Percentiles rank a stretch among this genome's conserved stretches.
Evolutionary conservation across 1,284 basidiomycete genomes (phyloP).

Genomic region (Apiotrichum brassicae): DNA sequence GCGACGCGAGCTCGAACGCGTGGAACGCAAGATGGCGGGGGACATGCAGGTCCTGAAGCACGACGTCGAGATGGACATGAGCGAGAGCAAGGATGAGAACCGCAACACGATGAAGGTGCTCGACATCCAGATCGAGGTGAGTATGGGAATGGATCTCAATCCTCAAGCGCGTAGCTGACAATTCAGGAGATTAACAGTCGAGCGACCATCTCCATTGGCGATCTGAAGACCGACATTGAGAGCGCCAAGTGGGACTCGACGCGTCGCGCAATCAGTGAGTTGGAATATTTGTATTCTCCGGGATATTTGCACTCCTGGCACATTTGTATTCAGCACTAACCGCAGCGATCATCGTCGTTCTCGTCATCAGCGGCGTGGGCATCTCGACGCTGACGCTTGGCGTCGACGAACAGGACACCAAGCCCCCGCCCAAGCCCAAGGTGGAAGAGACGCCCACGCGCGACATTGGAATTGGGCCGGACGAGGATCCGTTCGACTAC

Average conservation of each 20-base stretch:
- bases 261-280: slow-evolving; percentile 72
- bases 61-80: slow-evolving; percentile 85
- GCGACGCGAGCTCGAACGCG: slow-evolving; percentile 77
- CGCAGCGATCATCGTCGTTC: slow-evolving; percentile 33
- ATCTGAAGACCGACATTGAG: slow-evolving; percentile 78
- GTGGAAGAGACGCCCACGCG: slow-evolving; percentile 19
- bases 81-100: slow-evolving; percentile 89
- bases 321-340: too few species aligned
- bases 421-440: slow-evolving; percentile 5
- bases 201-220: slow-evolving; percentile 75
- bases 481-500: slow-evolving; percentile 32
- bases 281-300: background rate
- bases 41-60: slow-evolving; percentile 75
- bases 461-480: slow-evolving; percentile 35
- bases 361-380: slow-evolving; percentile 14
- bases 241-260: slow-evolving; percentile 88
- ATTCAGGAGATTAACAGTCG: slow-evolving; percentile 75
- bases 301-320: too few species aligned
- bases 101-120: slow-evolving; percentile 77
- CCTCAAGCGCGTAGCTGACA: slow-evolving; percentile 3
- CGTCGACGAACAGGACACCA: slow-evolving; percentile 4
- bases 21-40: slow-evolving; percentile 90
- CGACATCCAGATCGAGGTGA: slow-evolving; percentile 83
- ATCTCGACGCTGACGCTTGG: slow-evolving; percentile 13
- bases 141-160: slow-evolving; percentile 19